phyloP scores from a whole-genome alignment of 192 early-diverging fungal species.

The Coemansia brasiliensis region DNA sequence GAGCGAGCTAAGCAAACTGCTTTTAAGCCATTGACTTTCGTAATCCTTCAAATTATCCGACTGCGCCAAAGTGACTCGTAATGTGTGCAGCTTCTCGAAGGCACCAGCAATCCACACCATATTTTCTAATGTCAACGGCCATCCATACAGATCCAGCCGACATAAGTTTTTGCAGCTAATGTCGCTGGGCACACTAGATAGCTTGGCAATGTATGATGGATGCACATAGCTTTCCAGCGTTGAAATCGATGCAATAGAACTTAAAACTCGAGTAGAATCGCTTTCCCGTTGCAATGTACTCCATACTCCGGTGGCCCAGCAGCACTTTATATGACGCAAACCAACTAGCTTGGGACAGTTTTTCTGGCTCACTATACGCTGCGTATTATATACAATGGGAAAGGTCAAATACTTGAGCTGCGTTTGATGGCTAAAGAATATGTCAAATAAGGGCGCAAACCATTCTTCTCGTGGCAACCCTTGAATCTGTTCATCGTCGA shows the following conservation, averaged over 20 bases:
- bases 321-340: slow-evolving; percentile 50
- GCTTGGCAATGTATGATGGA: slow-evolving; percentile 41
- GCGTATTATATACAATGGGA: slow-evolving; percentile 53
- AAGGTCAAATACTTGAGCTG: slow-evolving; percentile 34
- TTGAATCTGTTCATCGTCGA: slow-evolving; percentile 29
- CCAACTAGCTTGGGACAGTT: slow-evolving; percentile 41
- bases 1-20: slow-evolving; percentile 6
- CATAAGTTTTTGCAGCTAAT: slow-evolving; percentile 16
- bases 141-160: slow-evolving; percentile 40
- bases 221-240: slow-evolving; percentile 37
- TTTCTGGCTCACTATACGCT: slow-evolving; percentile 19
- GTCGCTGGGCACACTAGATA: slow-evolving; percentile 23
- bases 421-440: slow-evolving; percentile 28
- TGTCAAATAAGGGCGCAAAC: slow-evolving; percentile 48
- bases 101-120: slow-evolving; percentile 24
- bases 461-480: slow-evolving; percentile 47
- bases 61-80: slow-evolving; percentile 24
- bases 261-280: slow-evolving; percentile 47
- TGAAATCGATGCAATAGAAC: slow-evolving; percentile 29
- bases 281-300: slow-evolving; percentile 16
- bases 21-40: background rate
- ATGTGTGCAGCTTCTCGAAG: slow-evolving; percentile 11
- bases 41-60: slow-evolving; percentile 1
- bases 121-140: slow-evolving; percentile 39
- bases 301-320: slow-evolving; percentile 49